A percentile compares a stretch with the other conserved stretches of the same genome.
These are phyloP conservation scores for Vigna nakashimae DNA, from an alignment of 306 rosid genomes.

Conservation along the genomic window DNA sequence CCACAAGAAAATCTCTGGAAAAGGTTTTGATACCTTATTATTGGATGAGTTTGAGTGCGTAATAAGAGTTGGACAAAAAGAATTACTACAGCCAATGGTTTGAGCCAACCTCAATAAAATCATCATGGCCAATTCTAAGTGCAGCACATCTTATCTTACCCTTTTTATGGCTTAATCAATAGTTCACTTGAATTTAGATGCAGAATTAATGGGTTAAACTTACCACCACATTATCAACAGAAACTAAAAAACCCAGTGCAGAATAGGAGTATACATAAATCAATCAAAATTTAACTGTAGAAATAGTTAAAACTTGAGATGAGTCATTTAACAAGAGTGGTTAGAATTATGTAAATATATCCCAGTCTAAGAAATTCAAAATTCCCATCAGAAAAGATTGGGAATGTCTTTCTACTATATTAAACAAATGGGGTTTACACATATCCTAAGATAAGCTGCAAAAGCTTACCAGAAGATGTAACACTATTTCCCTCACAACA, in stretches of 20 bases:
- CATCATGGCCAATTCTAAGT: not conserved
- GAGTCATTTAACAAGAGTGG: conserved; percentile 24
- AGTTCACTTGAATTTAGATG: conserved; percentile 8
- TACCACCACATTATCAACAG: not conserved
- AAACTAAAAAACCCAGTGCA: not conserved
- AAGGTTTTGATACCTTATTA: not conserved
- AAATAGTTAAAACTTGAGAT: conserved; percentile 19
- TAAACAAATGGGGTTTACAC: conserved; percentile 36
- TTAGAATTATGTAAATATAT: conserved; percentile 42
- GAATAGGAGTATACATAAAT: not conserved
- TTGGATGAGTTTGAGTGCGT: not conserved
- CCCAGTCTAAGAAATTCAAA: conserved; percentile 47
- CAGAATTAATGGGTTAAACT: not conserved
- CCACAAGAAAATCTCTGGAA: not conserved
- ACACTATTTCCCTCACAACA: conserved; percentile 27
- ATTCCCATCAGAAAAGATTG: conserved; percentile 54
- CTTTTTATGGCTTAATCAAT: not conserved
- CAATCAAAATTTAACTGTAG: conserved; percentile 19
- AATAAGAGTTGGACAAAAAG: not conserved
- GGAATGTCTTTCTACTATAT: conserved; percentile 46
- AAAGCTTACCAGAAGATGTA: conserved; percentile 34
- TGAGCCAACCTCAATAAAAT: not conserved
- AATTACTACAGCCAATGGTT: not conserved
- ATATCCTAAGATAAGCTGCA: conserved; percentile 44
- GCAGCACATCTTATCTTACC: not conserved